Evolutionary conservation across 345 rosid species (phyloP).

Genomic region (Luvunga scandens): DNA sequence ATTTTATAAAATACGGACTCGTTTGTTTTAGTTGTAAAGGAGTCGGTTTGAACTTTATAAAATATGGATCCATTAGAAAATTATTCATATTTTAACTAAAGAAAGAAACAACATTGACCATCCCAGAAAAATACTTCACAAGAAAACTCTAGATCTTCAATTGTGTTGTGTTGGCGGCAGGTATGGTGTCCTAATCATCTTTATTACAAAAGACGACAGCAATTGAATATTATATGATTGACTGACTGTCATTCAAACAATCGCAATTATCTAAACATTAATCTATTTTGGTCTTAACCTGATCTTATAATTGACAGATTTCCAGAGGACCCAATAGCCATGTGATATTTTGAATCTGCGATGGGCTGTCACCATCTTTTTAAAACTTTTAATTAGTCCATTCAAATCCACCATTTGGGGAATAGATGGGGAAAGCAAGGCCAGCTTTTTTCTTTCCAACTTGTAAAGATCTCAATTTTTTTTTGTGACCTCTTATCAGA

Average conservation of each 20-base stretch:
- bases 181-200: not conserved
- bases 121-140: no score
- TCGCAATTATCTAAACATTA: not conserved
- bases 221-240: no score
- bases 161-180: not conserved
- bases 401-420: not conserved
- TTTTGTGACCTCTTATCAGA: not conserved
- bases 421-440: not conserved
- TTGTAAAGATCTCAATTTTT: slow-evolving; percentile 21
- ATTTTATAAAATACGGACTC: no score
- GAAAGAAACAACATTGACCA: no score
- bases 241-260: not conserved
- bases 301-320: not conserved
- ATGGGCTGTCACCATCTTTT: not conserved
- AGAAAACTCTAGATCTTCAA: not conserved
- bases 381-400: not conserved
- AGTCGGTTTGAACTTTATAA: no score
- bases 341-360: not conserved
- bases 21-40: no score
- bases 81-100: no score
- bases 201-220: not conserved
- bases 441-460: slow-evolving; percentile 23
- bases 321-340: not conserved
- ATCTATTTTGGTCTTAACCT: not conserved
- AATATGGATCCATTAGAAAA: no score